Evolutionary conservation across 1,139 yeast species (phyloP).

Genomic region (Geotrichum fermentans): DNA sequence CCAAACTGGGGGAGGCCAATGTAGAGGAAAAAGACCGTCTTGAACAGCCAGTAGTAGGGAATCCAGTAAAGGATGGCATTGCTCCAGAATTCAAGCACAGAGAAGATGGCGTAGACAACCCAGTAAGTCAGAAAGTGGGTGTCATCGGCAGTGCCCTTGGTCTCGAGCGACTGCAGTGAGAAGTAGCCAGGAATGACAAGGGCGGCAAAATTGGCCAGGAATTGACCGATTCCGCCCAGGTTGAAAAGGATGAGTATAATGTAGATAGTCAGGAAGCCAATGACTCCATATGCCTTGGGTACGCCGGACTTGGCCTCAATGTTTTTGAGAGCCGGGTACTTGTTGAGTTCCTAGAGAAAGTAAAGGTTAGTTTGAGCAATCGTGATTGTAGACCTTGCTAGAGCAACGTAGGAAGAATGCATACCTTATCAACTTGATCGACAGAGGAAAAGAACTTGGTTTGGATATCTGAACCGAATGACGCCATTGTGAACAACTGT

Average conservation of each 20-base stretch:
- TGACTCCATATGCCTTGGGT: slow-evolving; percentile 83
- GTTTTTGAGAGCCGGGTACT: slow-evolving; percentile 34
- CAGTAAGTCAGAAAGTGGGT: slow-evolving; percentile 87
- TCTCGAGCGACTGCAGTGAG: slow-evolving; percentile 78
- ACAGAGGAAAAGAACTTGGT: slow-evolving; percentile 30
- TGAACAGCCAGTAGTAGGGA: slow-evolving; percentile 93
- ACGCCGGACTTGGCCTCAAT: slow-evolving; percentile 42
- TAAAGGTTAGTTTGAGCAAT: not conserved
- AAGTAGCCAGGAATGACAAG: slow-evolving; percentile 86
- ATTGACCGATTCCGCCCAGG: slow-evolving; percentile 86
- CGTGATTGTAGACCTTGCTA: not conserved
- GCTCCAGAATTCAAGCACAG: slow-evolving; percentile 93
- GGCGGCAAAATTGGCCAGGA: slow-evolving; percentile 87
- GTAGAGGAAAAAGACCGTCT: slow-evolving; percentile 82
- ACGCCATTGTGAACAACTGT: slow-evolving; percentile 1
- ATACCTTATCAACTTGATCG: slow-evolving; percentile 31
- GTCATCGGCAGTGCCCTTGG: slow-evolving; percentile 64
- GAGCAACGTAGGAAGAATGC: slow-evolving; percentile 19
- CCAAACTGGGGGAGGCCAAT: slow-evolving; percentile 82
- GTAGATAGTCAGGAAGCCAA: slow-evolving; percentile 61
- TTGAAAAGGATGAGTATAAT: slow-evolving; percentile 76
- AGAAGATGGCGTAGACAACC: slow-evolving; percentile 92
- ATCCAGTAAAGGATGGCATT: slow-evolving; percentile 87
- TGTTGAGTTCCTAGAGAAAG: slow-evolving; percentile 34
- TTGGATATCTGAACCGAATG: slow-evolving; percentile 25